phyloP scores from a whole-genome alignment of 78 protist genomes.

The Pelomyxa schiedti region DNA sequence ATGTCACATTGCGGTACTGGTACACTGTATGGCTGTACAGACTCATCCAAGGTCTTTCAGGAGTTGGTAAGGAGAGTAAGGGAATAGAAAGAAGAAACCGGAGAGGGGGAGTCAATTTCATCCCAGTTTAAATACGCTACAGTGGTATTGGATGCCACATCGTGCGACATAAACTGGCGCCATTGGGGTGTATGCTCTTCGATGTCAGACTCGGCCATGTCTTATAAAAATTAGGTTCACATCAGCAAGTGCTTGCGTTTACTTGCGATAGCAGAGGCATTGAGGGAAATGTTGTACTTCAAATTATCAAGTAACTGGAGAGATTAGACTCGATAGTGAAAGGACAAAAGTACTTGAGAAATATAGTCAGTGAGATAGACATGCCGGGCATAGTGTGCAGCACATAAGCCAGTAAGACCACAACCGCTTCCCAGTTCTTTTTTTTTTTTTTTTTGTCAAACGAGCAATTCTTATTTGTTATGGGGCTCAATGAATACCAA shows the following conservation, averaged over 20 bases:
- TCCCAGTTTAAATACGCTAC: constrained; percentile 47
- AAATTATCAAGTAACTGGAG: constrained; percentile 39
- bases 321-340: not conserved
- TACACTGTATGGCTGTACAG: no score
- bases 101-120: constrained; percentile 12
- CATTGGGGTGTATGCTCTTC: no score
- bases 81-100: not conserved
- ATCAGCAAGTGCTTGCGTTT: no score
- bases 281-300: constrained; percentile 45
- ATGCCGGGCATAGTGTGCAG: constrained; percentile 34
- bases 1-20: constrained; percentile 17
- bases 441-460: no score
- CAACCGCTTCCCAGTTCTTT: constrained; percentile 63
- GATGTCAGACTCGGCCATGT: no score
- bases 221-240: no score
- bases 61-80: no score
- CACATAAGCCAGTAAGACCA: constrained; percentile 64
- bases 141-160: not conserved
- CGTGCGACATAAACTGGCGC: not conserved
- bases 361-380: constrained; percentile 61
- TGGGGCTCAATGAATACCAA: constrained; percentile 1
- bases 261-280: no score
- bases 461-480: no score
- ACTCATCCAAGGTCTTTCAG: no score
- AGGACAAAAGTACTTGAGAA: constrained; percentile 14